phyloP scores from a whole-genome alignment of 805 yeast genomes.

The Metschnikowia shivogae region DNA sequence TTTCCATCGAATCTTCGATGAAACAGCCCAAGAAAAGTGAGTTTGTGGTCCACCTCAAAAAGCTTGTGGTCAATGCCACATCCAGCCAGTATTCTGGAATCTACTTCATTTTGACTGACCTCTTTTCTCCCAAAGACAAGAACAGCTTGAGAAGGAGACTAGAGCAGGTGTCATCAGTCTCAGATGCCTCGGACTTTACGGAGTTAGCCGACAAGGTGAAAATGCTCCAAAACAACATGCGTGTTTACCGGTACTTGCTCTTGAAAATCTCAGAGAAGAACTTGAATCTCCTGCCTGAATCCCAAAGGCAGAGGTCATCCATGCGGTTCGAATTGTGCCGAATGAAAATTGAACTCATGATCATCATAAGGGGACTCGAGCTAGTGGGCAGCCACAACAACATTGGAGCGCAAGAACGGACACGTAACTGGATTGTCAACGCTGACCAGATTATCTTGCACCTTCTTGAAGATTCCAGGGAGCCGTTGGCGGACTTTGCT shows the following conservation, averaged over 20 bases:
- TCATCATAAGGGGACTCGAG: constrained; percentile 26
- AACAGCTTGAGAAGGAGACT: constrained; percentile 37
- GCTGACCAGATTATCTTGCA: constrained; percentile 73
- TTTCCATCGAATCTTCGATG: constrained; percentile 33
- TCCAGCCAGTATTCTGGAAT: constrained; percentile 37
- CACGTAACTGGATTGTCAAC: constrained; percentile 12
- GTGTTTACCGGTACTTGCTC: constrained; percentile 32
- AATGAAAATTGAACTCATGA: constrained; percentile 29
- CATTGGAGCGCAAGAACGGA: constrained; percentile 7
- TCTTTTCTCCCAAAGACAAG: constrained; percentile 27
- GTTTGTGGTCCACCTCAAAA: constrained; percentile 31
- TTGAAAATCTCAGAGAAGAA: constrained; percentile 37
- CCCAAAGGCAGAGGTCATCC: constrained; percentile 19
- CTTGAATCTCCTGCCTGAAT: constrained; percentile 17
- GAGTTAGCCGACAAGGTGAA: constrained; percentile 30
- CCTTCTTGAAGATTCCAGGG: constrained; percentile 53
- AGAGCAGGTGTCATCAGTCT: constrained; percentile 33
- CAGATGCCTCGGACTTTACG: constrained; percentile 34
- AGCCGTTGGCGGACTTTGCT: constrained; percentile 68
- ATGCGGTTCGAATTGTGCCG: constrained; percentile 33
- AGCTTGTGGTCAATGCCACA: constrained; percentile 36
- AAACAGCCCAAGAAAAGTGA: constrained; percentile 25
- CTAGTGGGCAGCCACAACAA: constrained; percentile 8
- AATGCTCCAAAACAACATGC: constrained; percentile 28
- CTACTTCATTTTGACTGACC: constrained; percentile 32